Base-by-base conservation (phyloP, 139 green algal genomes). In the Yamagishiella unicocca region DNA sequence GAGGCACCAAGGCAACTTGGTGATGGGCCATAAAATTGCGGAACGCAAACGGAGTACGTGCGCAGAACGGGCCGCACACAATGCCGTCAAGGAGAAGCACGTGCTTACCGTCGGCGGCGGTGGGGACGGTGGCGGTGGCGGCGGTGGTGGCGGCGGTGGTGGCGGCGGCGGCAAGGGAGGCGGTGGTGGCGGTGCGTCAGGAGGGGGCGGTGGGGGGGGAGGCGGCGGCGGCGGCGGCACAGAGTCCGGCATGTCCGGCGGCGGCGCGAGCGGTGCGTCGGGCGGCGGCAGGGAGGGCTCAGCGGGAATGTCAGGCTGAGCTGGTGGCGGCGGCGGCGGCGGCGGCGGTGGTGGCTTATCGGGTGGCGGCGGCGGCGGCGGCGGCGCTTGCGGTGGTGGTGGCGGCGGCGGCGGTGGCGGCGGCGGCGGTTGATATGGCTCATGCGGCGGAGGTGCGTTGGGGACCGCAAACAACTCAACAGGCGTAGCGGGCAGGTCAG, bases 191-290 rank as follows among this genome's bases (percentile, higher is more conserved):
- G 67, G 67, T 8, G 27, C 12, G 37, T 19, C 9, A 0, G 73
- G 73, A 6, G 66, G 66, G 8, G 73, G 73, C 27, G 73, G 73
- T n/a, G 73, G 73, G 19, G 73, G 73, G 3, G 73, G 73, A 9
- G 73, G 73, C 4, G 73, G 73, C 6, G 73, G 73, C 19, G 73
- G 73, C 29, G 73, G 73, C 2, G 73, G 73, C 27, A 45, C 24
- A 29, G 25, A 12, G 29, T 31, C 73, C 7, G 6, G 43, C 22
- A 66, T 37, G 4, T 62, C 45, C 12, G 66, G 46, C 31, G 46
- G 50, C 45, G 50, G 46, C 22, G 50, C 19, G 54, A 33, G 9
- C 24, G 46, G 50, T 22, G 35, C 9, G 25, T 43, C 24, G 7
- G 73, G 24, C 14, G 75, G 45, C 50, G 31, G 50, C 4, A 43